Evolutionary conservation across 768 basidiomycete species (phyloP).

Genomic region (Tylopilus felleus): DNA sequence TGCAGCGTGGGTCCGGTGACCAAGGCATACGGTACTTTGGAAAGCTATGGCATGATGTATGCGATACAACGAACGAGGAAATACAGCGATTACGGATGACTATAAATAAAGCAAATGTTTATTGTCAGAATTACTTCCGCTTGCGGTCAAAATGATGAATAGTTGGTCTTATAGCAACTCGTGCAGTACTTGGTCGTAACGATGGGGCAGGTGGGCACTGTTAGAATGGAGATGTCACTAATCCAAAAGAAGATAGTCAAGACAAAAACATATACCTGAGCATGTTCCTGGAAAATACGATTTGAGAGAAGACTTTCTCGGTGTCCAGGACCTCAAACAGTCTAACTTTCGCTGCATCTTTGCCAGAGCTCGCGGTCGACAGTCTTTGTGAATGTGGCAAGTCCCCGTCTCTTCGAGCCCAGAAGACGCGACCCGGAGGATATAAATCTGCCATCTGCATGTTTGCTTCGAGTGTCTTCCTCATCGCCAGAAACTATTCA

Average conservation of each 20-base stretch:
- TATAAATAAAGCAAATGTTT: slow-evolving; percentile 1
- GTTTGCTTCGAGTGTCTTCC: slow-evolving; percentile 82
- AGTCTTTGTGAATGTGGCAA: slow-evolving; percentile 48
- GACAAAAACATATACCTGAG: slow-evolving; percentile 49
- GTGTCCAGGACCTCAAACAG: slow-evolving; percentile 77
- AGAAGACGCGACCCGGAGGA: slow-evolving; percentile 74
- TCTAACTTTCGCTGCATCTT: slow-evolving; percentile 51
- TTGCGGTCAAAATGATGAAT: neutral
- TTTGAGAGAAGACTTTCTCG: slow-evolving; percentile 74
- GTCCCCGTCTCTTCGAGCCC: slow-evolving; percentile 75
- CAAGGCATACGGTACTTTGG: neutral
- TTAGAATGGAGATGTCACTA: slow-evolving; percentile 1
- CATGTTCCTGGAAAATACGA: slow-evolving; percentile 82
- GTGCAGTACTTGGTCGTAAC: slow-evolving; percentile 73
- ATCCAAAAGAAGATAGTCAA: neutral
- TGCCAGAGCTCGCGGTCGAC: slow-evolving; percentile 13
- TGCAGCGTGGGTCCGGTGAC: neutral
- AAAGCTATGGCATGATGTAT: slow-evolving; percentile 9
- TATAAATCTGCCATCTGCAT: slow-evolving; percentile 73
- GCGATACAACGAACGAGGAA: slow-evolving; percentile 12
- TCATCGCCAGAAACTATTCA: slow-evolving; percentile 67
- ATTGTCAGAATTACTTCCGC: neutral
- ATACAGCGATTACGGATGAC: slow-evolving; percentile 12
- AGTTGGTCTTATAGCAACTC: slow-evolving; percentile 49
- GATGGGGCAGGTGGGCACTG: slow-evolving; percentile 76